Percentiles rank a stretch among this genome's conserved stretches.
Evolutionary conservation across 805 yeast species (phyloP).

Genomic region (Hanseniaspora thailandica): DNA sequence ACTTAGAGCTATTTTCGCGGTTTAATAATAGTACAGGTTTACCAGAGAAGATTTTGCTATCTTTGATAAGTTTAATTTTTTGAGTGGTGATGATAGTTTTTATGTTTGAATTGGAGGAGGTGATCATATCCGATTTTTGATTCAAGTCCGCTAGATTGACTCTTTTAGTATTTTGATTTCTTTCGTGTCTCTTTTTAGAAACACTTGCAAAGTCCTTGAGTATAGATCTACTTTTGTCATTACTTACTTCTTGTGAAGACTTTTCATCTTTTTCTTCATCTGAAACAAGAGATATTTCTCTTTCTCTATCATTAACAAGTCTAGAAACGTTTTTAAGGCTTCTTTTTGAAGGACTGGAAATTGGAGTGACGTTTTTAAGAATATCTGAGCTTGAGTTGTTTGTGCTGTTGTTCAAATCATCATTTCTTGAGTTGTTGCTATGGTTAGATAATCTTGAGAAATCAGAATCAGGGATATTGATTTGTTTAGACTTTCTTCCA

Average conservation of each 20-base stretch:
- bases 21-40: background rate
- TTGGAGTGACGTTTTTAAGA: background rate
- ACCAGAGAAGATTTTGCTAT: background rate
- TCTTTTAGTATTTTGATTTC: background rate
- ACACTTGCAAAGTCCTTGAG: background rate
- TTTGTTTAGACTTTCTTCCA: background rate
- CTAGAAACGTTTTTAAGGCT: background rate
- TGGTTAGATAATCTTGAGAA: background rate
- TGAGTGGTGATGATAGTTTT: background rate
- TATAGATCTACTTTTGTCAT: background rate
- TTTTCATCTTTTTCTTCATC: background rate
- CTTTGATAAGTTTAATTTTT: background rate
- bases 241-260: background rate
- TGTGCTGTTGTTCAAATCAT: background rate
- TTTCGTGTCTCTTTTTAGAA: background rate
- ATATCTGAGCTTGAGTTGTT: background rate
- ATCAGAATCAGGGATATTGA: background rate
- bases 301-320: background rate
- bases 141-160: background rate
- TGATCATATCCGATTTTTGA: background rate
- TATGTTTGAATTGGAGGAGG: background rate
- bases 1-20: background rate
- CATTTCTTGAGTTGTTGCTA: background rate
- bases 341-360: conserved; percentile 4
- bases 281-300: background rate